Evolutionary conservation across 2,329 filamentous ascomycete genomes (phyloP).

Genomic region (Geosmithia putterillii): DNA sequence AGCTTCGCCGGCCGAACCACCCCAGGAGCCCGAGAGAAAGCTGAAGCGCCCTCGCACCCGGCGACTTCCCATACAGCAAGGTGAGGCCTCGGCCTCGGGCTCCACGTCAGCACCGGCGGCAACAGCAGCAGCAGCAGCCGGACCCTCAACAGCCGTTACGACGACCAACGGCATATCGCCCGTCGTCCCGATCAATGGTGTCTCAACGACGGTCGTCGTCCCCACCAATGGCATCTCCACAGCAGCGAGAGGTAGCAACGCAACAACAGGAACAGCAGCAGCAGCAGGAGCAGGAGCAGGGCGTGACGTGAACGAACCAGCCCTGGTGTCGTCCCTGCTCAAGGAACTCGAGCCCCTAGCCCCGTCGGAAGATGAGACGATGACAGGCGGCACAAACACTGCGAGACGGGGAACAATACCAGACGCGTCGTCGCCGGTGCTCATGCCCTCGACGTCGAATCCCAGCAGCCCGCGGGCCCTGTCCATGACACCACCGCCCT

Average conservation of each 20-base stretch:
- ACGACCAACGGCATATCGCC: background rate
- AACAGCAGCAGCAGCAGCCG: slow-evolving; percentile 9
- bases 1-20: slow-evolving; percentile 55
- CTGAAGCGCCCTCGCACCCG: slow-evolving; percentile 79
- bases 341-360: slow-evolving; percentile 70
- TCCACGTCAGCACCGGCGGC: slow-evolving; percentile 15
- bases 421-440: slow-evolving; percentile 44
- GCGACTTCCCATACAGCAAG: slow-evolving; percentile 38
- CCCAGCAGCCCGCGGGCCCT: slow-evolving; percentile 55
- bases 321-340: slow-evolving; percentile 75
- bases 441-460: slow-evolving; percentile 53
- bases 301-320: slow-evolving; percentile 41
- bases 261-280: slow-evolving; percentile 2
- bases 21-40: slow-evolving; percentile 65
- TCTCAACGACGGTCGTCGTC: slow-evolving; percentile 1
- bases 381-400: slow-evolving; percentile 8
- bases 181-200: background rate
- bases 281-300: background rate
- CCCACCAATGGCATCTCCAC: background rate
- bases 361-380: slow-evolving; percentile 43
- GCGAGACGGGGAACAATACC: slow-evolving; percentile 16
- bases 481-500: slow-evolving; percentile 58
- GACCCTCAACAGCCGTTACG: background rate
- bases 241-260: background rate
- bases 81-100: slow-evolving; percentile 30